These are phyloP conservation scores for Penicillium arizonense DNA, from an alignment of 495 filamentous ascomycete genomes.

Conservation along the genomic window DNA sequence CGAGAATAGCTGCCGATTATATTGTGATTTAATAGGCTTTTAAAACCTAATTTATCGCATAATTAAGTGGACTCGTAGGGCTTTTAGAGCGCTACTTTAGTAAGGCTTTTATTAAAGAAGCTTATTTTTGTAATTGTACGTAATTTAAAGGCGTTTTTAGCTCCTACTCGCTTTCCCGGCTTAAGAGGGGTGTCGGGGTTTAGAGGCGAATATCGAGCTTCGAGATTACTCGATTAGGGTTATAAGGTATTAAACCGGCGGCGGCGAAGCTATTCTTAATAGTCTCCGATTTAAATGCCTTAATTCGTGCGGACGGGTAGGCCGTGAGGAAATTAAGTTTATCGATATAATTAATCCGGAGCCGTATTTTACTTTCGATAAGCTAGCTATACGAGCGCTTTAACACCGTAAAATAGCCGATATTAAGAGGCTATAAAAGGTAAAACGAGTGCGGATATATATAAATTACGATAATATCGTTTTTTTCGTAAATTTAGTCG, in stretches of 20 bases:
- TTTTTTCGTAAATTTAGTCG: background rate
- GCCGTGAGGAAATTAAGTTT: conserved; percentile 2
- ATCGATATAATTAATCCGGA: conserved; percentile 8
- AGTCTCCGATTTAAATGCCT: conserved; percentile 1
- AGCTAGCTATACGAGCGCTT: background rate
- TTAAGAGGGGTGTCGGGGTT: too few relatives aligned
- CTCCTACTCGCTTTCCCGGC: too few relatives aligned
- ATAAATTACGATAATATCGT: background rate
- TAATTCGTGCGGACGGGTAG: too few relatives aligned
- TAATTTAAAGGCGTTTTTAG: too few relatives aligned
- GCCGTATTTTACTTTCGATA: background rate
- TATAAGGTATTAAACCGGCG: conserved; percentile 6
- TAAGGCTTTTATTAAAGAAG: too few relatives aligned
- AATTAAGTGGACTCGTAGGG: too few relatives aligned
- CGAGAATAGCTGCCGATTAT: too few relatives aligned
- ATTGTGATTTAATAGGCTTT: too few relatives aligned
- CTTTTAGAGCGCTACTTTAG: too few relatives aligned
- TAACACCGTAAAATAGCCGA: background rate
- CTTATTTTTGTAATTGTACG: too few relatives aligned
- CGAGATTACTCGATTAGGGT: background rate
- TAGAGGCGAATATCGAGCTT: too few relatives aligned
- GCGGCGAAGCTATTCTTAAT: background rate
- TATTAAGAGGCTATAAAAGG: background rate
- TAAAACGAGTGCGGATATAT: background rate
- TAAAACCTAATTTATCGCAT: too few relatives aligned